A percentile compares a stretch with the other conserved stretches of the same genome.
Evolutionary conservation across 495 filamentous ascomycete species (phyloP).

Genomic region (Acidomyces sp.): DNA sequence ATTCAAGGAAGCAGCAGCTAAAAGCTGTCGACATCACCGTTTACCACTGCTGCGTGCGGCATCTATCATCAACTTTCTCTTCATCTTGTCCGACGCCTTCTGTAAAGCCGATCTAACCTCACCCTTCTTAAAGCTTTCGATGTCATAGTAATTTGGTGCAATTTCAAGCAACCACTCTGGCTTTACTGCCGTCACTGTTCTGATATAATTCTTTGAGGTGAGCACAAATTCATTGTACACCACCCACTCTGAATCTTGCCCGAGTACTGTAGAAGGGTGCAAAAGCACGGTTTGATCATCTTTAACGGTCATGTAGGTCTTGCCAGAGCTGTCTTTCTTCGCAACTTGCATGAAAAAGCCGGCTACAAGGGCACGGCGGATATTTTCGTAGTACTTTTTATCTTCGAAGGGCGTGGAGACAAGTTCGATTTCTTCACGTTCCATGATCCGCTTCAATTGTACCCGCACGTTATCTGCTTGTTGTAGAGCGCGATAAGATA

Average conservation of each 20-base stretch:
- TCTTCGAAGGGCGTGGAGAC: constrained; percentile 81
- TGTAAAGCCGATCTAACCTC: constrained; percentile 68
- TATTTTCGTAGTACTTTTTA: constrained; percentile 97
- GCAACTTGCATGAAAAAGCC: constrained; percentile 99
- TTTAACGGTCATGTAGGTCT: constrained; percentile 87
- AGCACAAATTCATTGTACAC: constrained; percentile 98
- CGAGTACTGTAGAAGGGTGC: constrained; percentile 79
- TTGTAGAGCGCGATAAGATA: constrained; percentile 76
- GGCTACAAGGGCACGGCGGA: constrained; percentile 79
- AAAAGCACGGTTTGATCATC: constrained; percentile 84
- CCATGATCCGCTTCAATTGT: constrained; percentile 93
- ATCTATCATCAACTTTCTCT: too few relatives aligned
- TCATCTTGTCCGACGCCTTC: constrained; percentile 59
- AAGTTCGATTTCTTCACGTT: constrained; percentile 71
- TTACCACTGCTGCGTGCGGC: too few relatives aligned
- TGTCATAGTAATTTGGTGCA: constrained; percentile 80
- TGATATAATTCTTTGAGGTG: constrained; percentile 85
- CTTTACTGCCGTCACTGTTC: constrained; percentile 47
- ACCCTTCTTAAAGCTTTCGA: constrained; percentile 70
- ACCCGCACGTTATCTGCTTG: constrained; percentile 86
- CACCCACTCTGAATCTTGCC: constrained; percentile 85
- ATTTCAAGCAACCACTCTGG: constrained; percentile 91
- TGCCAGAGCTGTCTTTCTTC: constrained; percentile 64
- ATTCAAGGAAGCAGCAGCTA: too few relatives aligned
- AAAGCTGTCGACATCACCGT: too few relatives aligned